Conservation (phyloP, 1,284 basidiomycete species). For the Malassezia cuniculi region DNA sequence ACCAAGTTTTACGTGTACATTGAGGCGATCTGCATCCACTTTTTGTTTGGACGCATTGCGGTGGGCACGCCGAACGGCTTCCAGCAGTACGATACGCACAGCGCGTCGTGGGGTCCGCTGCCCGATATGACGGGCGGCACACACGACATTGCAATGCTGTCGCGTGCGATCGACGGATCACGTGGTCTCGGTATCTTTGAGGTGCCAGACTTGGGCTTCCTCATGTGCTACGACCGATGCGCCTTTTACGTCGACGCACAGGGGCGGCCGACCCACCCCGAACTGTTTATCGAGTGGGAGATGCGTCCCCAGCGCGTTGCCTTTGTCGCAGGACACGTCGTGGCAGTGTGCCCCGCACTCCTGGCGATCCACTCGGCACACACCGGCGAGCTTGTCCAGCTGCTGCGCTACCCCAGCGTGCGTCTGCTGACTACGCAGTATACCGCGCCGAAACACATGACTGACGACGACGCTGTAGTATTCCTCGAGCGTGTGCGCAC, state of each 20-base stretch:
- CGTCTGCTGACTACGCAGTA: no score
- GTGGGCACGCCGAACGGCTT: constrained; percentile 87
- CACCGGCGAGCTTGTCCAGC: constrained; percentile 73
- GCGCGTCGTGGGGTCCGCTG: constrained; percentile 72
- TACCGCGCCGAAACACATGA: no score
- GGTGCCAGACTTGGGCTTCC: constrained; percentile 62
- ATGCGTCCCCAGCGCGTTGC: constrained; percentile 58
- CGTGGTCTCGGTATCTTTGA: constrained; percentile 85
- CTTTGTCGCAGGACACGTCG: constrained; percentile 73
- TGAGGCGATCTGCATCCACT: constrained; percentile 75
- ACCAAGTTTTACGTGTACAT: constrained; percentile 37
- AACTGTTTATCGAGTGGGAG: constrained; percentile 80
- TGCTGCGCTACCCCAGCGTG: constrained; percentile 68
- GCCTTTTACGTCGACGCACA: constrained; percentile 56
- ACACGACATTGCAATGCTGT: constrained; percentile 57
- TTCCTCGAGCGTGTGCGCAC: constrained; percentile 17
- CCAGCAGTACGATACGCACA: constrained; percentile 69
- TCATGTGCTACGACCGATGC: constrained; percentile 83
- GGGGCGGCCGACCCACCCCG: constrained; percentile 49
- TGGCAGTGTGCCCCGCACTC: constrained; percentile 80
- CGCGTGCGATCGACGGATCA: constrained; percentile 63
- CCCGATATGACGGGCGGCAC: constrained; percentile 52
- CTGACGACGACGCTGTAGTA: constrained; percentile 23
- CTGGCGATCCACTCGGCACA: constrained; percentile 79
- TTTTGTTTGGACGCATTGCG: constrained; percentile 77